Evolutionary conservation across 495 filamentous ascomycete species (phyloP).

Genomic region (Paragyromitra xinjiangensis): DNA sequence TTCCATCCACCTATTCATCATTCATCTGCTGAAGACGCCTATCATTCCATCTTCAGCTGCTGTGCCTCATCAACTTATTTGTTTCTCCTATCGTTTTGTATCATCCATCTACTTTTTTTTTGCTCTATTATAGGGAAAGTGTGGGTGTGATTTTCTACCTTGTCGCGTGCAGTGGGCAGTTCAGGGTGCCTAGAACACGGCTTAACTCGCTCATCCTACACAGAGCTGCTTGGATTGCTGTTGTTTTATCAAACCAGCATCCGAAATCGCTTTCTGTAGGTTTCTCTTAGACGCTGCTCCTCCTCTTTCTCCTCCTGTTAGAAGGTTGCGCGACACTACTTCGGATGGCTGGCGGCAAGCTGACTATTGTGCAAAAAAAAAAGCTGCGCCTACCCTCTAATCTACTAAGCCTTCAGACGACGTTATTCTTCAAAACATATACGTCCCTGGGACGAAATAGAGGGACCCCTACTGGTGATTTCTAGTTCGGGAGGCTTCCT

Average conservation of each 20-base stretch:
- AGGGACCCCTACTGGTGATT: slow-evolving; percentile 26
- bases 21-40: slow-evolving; percentile 26
- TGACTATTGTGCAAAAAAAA: slow-evolving; percentile 42
- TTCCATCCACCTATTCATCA: slow-evolving; percentile 33
- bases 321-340: slow-evolving; percentile 43
- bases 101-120: slow-evolving; percentile 21
- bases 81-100: slow-evolving; percentile 27
- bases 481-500: slow-evolving; percentile 52
- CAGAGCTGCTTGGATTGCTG: slow-evolving; percentile 48
- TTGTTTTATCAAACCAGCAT: slow-evolving; percentile 38
- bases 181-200: slow-evolving; percentile 40
- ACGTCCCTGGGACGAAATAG: slow-evolving; percentile 28
- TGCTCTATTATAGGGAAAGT: slow-evolving; percentile 14
- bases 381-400: slow-evolving; percentile 32
- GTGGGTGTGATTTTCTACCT: slow-evolving; percentile 30
- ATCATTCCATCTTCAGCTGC: slow-evolving; percentile 47
- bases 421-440: slow-evolving; percentile 17
- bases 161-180: slow-evolving; percentile 43
- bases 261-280: slow-evolving; percentile 48
- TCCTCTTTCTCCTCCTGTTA: slow-evolving; percentile 33
- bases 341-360: slow-evolving; percentile 41
- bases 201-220: slow-evolving; percentile 43
- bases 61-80: slow-evolving; percentile 25
- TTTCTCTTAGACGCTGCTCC: slow-evolving; percentile 48
- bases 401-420: slow-evolving; percentile 31